Base-by-base conservation (phyloP, 768 basidiomycete species). In the Solioccasus polychromus region DNA sequence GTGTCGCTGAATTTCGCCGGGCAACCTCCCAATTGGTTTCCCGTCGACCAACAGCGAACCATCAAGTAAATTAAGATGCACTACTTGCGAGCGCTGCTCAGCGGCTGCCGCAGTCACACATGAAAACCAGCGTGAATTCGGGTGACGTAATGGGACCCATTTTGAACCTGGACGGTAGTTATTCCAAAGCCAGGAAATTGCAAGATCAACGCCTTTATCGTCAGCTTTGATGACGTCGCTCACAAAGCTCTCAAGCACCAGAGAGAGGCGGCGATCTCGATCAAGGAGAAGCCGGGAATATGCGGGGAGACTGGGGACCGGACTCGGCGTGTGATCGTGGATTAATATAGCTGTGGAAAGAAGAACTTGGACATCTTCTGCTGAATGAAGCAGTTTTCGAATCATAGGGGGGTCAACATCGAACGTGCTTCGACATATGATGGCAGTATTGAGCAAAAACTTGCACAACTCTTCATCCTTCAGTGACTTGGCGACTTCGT, bases 361-460 rank as follows among this genome's bases (percentile, higher is more conserved):
- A 11, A 61, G 42, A 22, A 52, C 17, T 0, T 50, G 41, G n/a
- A 68, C 22, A 22, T 71, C 69, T 18, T 44, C 44, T 11, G 45
- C 36, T 1, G 52, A 53, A 9, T 17, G 17, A n/a, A 71, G 46
- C 2, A 66, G 41, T 8, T 15, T n/a, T 1, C 10, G 38, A 5
- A 45, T 25, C 32, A 53, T 17, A 0, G 29, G 20, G 3, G 47
- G 28, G 26, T 55, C 62, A 0, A 66, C 63, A 28, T 70, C 53
- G n/a, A 63, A 63, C 0, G 53, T 62, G 17, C 61, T 55, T 17
- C 74, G 63, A 52, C 75, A 77, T 14, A 63, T 62, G 2, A 61
- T 58, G 1, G 72, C 73, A 25, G 67, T 60, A 36, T 71, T 69
- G 24, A 67, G 61, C 20, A 72, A 50, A 14, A 58, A 61, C 9